phyloP scores from a whole-genome alignment of 2,329 filamentous ascomycete species.

The Sporothrix inflata region DNA sequence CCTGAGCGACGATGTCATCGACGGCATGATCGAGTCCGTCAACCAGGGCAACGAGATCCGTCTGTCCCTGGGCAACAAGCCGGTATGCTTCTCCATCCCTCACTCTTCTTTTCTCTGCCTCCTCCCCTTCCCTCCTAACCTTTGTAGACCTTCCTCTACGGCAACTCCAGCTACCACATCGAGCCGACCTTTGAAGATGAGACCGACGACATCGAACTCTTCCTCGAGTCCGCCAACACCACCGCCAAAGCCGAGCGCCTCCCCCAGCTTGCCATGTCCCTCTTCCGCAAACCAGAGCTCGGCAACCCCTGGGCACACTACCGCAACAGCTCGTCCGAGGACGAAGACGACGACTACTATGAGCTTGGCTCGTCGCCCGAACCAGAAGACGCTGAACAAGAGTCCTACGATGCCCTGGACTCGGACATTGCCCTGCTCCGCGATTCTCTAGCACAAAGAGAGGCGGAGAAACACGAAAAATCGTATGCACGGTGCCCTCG shows the following conservation, averaged over 20 bases:
- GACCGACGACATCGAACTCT: conserved; percentile 45
- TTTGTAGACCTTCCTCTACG: conserved; percentile 58
- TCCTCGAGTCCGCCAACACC: conserved; percentile 56
- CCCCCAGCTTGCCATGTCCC: conserved; percentile 53
- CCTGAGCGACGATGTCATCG: conserved; percentile 61
- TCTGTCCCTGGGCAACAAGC: conserved; percentile 60
- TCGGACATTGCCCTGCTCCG: conserved; percentile 56
- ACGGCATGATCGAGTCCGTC: conserved; percentile 64
- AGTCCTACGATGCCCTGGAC: conserved; percentile 46
- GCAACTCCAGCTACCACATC: conserved; percentile 54
- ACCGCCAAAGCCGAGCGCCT: conserved; percentile 53
- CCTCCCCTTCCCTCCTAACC: neutral
- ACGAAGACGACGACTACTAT: conserved; percentile 34
- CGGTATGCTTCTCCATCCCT: conserved; percentile 52
- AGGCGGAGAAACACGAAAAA: conserved; percentile 51
- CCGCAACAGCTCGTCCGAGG: conserved; percentile 32
- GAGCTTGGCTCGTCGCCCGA: conserved; percentile 33
- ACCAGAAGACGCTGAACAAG: conserved; percentile 35
- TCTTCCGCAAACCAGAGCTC: conserved; percentile 50
- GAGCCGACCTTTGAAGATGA: conserved; percentile 53
- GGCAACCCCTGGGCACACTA: conserved; percentile 33
- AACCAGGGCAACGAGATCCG: conserved; percentile 60
- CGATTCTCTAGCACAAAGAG: conserved; percentile 48
- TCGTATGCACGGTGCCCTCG: conserved; percentile 43
- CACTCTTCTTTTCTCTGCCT: conserved; percentile 24